A percentile compares a stretch with the other conserved stretches of the same genome.
phyloP scores from a whole-genome alignment of 1,284 basidiomycete species.

The Pseudozyma pruni region DNA sequence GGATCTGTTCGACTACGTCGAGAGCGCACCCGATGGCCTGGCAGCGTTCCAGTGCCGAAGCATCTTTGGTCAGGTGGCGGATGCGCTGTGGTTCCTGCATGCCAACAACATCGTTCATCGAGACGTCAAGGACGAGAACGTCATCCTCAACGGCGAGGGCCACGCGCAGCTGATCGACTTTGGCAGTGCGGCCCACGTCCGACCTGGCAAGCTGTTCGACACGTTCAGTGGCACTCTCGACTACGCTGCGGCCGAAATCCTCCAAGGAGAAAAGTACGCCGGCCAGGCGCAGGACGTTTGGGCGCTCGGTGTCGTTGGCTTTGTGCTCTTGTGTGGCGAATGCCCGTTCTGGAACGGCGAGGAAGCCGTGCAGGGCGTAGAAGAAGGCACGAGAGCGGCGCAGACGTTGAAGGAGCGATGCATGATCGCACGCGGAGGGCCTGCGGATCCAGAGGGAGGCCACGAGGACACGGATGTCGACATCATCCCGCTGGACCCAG shows the following conservation, averaged over 20 bases:
- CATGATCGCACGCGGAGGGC: conserved; percentile 36
- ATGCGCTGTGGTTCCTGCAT: conserved; percentile 90
- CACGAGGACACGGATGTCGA: conserved; percentile 18
- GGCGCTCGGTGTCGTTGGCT: conserved; percentile 97
- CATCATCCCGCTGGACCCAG: conserved; percentile 30
- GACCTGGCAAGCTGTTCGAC: conserved; percentile 92
- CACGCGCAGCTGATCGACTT: conserved; percentile 93
- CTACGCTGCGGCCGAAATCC: conserved; percentile 95
- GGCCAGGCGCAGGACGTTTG: conserved; percentile 98
- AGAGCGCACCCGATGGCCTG: conserved; percentile 86
- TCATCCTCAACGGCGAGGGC: conserved; percentile 72
- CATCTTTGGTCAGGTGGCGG: conserved; percentile 92
- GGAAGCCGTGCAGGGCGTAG: conserved; percentile 59
- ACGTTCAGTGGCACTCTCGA: conserved; percentile 87
- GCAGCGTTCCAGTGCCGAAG: conserved; percentile 80
- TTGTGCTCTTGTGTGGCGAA: conserved; percentile 93
- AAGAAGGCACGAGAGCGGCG: conserved; percentile 57
- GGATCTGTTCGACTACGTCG: conserved; percentile 95
- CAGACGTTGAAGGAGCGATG: conserved; percentile 55
- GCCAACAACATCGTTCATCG: conserved; percentile 93
- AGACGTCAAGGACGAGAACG: conserved; percentile 98
- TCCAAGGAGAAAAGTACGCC: conserved; percentile 90
- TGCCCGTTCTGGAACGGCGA: conserved; percentile 78
- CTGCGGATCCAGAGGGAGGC: conserved; percentile 25
- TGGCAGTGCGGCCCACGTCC: conserved; percentile 75